Conservation (phyloP, 2,329 filamentous ascomycete genomes). For the Apiospora kogelbergensis region DNA sequence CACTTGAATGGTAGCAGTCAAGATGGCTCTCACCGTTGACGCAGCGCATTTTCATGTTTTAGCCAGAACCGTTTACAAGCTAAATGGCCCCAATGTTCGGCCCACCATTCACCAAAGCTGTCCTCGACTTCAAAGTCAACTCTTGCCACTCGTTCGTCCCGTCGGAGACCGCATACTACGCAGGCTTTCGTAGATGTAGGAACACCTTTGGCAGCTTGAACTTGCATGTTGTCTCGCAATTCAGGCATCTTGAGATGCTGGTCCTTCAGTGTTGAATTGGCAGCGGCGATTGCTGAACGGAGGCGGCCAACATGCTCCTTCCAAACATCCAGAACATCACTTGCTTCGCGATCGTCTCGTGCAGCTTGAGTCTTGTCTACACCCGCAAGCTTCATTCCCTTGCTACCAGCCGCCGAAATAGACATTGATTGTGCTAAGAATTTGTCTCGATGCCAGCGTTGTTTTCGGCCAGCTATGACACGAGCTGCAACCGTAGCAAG, state of each 20-base stretch:
- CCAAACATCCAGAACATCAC: constrained; percentile 76
- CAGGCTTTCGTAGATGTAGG: constrained; percentile 74
- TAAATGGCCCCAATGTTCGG: constrained; percentile 81
- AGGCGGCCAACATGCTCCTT: constrained; percentile 73
- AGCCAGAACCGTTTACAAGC: constrained; percentile 86
- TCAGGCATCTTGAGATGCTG: constrained; percentile 62
- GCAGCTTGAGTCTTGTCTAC: constrained; percentile 80
- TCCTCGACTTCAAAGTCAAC: constrained; percentile 80
- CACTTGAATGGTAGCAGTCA: neutral
- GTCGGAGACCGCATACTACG: constrained; percentile 81
- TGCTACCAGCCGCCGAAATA: constrained; percentile 74
- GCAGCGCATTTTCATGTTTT: constrained; percentile 68
- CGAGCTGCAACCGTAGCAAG: constrained; percentile 70
- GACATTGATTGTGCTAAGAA: constrained; percentile 85
- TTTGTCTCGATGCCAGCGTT: constrained; percentile 88
- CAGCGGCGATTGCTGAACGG: constrained; percentile 68
- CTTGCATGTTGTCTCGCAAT: constrained; percentile 65
- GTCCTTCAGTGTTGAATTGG: constrained; percentile 47
- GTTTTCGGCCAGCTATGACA: constrained; percentile 79
- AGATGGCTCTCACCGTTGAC: constrained; percentile 54
- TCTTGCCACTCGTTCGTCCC: constrained; percentile 78
- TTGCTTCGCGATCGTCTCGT: constrained; percentile 81
- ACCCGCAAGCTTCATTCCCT: constrained; percentile 88
- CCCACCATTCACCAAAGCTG: constrained; percentile 96
- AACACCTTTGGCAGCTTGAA: constrained; percentile 70